A percentile compares a stretch with the other conserved stretches of the same genome.
Evolutionary conservation across 1,139 yeast species (phyloP).

Genomic region (Blastobotrys petasosporus): DNA sequence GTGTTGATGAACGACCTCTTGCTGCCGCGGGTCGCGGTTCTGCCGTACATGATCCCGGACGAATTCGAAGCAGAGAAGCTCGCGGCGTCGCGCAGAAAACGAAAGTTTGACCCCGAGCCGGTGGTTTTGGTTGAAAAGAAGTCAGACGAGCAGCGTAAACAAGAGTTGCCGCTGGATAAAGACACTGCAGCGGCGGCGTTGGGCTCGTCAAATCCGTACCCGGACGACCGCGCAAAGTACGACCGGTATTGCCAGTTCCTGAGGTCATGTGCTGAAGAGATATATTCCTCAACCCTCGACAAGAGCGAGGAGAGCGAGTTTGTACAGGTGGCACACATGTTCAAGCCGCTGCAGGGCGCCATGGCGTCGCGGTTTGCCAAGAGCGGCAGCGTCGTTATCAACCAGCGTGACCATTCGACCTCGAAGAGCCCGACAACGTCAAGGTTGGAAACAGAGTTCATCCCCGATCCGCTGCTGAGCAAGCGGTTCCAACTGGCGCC

Average conservation of each 20-base stretch:
- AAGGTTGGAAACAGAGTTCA: slow-evolving; percentile 20
- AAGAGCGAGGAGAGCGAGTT: slow-evolving; percentile 14
- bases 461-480: slow-evolving; percentile 26
- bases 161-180: background rate
- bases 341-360: slow-evolving; percentile 26
- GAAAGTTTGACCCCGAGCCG: slow-evolving; percentile 2
- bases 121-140: background rate
- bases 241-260: slow-evolving; percentile 3
- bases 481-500: slow-evolving; percentile 26
- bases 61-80: background rate
- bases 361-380: slow-evolving; percentile 27
- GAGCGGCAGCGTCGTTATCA: slow-evolving; percentile 4
- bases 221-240: slow-evolving; percentile 3
- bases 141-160: background rate
- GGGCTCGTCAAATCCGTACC: slow-evolving; percentile 3
- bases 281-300: background rate
- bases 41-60: background rate
- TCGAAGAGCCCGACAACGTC: slow-evolving; percentile 23
- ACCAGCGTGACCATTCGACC: slow-evolving; percentile 13
- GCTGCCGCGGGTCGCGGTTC: background rate
- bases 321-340: slow-evolving; percentile 26
- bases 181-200: slow-evolving; percentile 5
- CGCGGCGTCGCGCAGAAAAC: background rate
- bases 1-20: slow-evolving; percentile 9
- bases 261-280: background rate